A percentile compares a stretch with the other conserved stretches of the same genome.
phyloP scores from a whole-genome alignment of 164 flowering plant species.

The Paratinospora sagittata region DNA sequence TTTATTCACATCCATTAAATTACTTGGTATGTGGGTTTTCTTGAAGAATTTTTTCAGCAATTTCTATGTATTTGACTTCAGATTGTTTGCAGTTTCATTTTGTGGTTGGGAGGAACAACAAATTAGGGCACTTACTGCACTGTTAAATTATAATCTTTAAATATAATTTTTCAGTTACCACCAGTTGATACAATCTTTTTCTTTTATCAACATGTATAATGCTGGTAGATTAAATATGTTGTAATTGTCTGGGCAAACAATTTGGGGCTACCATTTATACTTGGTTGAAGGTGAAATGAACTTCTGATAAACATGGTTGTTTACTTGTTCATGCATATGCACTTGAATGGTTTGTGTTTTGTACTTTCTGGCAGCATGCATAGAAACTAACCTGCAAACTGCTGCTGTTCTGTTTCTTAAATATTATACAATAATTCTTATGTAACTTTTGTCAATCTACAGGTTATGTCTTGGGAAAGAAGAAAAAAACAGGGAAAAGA shows the following conservation, averaged over 20 bases:
- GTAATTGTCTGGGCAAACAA: not conserved
- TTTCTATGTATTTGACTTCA: not conserved
- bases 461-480: slow-evolving; percentile 78
- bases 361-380: not conserved
- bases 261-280: not conserved
- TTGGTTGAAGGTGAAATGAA: not conserved
- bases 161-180: not conserved
- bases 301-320: no score
- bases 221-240: not conserved
- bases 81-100: not conserved
- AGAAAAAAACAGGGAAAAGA: slow-evolving; percentile 25
- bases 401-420: not conserved
- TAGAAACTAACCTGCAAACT: not conserved
- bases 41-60: not conserved
- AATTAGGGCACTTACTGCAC: no score
- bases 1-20: not conserved
- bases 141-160: no score
- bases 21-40: not conserved
- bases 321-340: no score
- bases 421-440: not conserved
- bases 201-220: not conserved
- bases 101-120: not conserved
- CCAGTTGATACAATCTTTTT: not conserved
- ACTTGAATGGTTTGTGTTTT: not conserved
- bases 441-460: not conserved